Conservation (phyloP, 306 rosid species). For the Datisca glomerata region DNA sequence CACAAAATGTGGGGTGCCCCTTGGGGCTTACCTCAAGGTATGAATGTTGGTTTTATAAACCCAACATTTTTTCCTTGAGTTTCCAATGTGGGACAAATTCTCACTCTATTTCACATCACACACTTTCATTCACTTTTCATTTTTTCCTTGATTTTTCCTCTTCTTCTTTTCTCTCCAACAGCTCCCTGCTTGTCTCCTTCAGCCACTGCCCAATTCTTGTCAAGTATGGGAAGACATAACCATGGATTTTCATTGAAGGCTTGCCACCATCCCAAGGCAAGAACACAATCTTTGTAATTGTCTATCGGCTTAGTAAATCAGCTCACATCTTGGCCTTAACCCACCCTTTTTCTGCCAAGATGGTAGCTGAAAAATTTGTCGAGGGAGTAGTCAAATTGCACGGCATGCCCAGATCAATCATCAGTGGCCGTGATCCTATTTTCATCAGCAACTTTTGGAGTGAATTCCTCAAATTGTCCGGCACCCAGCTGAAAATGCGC, state of each 20-base stretch:
- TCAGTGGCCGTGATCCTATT: not conserved
- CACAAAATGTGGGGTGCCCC: too few species aligned
- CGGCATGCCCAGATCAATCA: not conserved
- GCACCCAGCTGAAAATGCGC: not conserved
- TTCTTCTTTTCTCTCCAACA: too few species aligned
- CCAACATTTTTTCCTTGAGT: too few species aligned
- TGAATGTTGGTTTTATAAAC: too few species aligned
- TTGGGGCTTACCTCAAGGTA: too few species aligned
- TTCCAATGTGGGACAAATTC: too few species aligned
- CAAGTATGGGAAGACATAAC: slow-evolving; percentile 5
- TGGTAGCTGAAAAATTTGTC: not conserved
- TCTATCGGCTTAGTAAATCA: not conserved
- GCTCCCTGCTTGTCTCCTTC: not conserved
- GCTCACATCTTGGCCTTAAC: not conserved
- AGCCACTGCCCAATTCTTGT: not conserved
- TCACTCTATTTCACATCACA: too few species aligned
- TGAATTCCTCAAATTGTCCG: not conserved
- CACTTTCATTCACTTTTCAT: too few species aligned
- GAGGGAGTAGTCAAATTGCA: not conserved
- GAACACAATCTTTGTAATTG: not conserved
- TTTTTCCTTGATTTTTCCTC: too few species aligned
- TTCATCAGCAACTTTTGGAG: not conserved
- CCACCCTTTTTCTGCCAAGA: not conserved
- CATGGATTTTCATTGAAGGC: slow-evolving; percentile 5
- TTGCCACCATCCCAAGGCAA: not conserved